Conservation (phyloP, 495 filamentous ascomycete species). For the Lasiosphaeris hirsuta region DNA sequence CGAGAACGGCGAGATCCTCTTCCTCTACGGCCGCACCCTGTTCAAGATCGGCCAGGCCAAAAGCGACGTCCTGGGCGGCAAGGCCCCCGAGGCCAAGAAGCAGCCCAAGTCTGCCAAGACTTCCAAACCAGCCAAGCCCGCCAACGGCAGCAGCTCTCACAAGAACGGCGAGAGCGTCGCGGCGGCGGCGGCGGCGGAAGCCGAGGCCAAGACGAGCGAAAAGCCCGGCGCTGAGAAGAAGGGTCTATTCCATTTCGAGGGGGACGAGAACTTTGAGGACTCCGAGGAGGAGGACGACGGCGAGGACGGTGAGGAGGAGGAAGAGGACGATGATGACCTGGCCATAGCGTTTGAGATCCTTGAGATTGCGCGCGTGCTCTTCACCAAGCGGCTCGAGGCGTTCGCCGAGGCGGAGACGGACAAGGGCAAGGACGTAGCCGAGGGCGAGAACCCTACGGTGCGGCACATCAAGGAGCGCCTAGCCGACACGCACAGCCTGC, state of each 20-base stretch:
- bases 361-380: constrained; percentile 83
- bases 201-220: constrained; percentile 34
- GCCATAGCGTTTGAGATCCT: constrained; percentile 86
- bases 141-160: constrained; percentile 22
- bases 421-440: constrained; percentile 51
- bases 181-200: constrained; percentile 49
- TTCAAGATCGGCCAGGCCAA: constrained; percentile 92
- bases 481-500: constrained; percentile 85
- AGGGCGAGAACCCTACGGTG: constrained; percentile 42
- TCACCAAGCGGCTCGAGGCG: constrained; percentile 52
- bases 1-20: constrained; percentile 88
- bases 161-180: constrained; percentile 36
- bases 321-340: constrained; percentile 88
- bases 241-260: constrained; percentile 84
- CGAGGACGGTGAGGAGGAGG: constrained; percentile 48
- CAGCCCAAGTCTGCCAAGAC: constrained; percentile 33
- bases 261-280: constrained; percentile 89
- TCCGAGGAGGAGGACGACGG: constrained; percentile 59
- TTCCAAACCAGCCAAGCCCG: constrained; percentile 30
- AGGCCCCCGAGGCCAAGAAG: constrained; percentile 61
- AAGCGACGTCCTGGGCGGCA: constrained; percentile 87
- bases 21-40: constrained; percentile 85
- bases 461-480: constrained; percentile 75
- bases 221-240: constrained; percentile 48
- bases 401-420: constrained; percentile 25